Percentiles rank a stretch among this genome's conserved stretches.
These are phyloP conservation scores for Periconia sp. DNA, from an alignment of 2,329 filamentous ascomycete species.

Conservation along the genomic window DNA sequence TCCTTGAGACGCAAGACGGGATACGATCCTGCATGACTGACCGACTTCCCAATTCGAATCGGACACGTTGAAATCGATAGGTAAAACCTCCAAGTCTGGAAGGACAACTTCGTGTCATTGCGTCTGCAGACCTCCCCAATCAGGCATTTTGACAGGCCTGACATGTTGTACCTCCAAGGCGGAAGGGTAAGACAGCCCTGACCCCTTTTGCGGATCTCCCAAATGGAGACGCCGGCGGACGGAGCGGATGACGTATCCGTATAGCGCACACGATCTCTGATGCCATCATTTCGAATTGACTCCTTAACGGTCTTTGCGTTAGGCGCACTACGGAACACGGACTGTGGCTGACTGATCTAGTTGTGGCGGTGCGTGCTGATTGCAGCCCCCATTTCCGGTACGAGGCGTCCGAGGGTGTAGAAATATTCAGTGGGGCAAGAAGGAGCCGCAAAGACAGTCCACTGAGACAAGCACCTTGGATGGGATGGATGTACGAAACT, in stretches of 20 bases:
- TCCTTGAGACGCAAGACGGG: too few species aligned
- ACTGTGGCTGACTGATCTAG: background rate
- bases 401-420: too few species aligned
- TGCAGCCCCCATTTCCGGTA: background rate
- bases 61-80: background rate
- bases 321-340: background rate
- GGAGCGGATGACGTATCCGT: background rate
- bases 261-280: background rate
- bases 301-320: background rate
- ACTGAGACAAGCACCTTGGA: too few species aligned
- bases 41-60: background rate
- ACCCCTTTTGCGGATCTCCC: background rate
- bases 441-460: background rate
- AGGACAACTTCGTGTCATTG: background rate
- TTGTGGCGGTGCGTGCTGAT: background rate
- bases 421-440: too few species aligned
- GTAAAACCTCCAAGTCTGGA: background rate
- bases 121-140: background rate
- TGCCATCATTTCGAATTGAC: background rate
- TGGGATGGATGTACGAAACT: too few species aligned
- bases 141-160: too few species aligned
- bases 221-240: background rate
- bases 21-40: background rate
- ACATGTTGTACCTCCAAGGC: too few species aligned
- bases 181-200: too few species aligned